These are phyloP conservation scores for Phytophthora macrochlamydospora DNA, from an alignment of 352 stramenopile species.

Conservation along the genomic window DNA sequence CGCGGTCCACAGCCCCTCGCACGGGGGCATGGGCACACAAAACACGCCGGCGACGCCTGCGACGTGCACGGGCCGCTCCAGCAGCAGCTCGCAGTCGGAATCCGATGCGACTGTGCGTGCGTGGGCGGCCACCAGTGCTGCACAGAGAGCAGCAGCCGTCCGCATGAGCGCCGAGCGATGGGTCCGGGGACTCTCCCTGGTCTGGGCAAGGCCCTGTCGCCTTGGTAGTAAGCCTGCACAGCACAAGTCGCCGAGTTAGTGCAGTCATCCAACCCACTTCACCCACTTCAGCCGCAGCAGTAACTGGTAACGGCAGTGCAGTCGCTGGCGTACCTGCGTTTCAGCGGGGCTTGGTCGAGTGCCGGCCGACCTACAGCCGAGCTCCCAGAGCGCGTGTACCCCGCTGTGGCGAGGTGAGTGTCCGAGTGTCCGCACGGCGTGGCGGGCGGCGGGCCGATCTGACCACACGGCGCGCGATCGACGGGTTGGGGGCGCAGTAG, in stretches of 20 bases:
- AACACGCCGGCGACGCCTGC: conserved; percentile 39
- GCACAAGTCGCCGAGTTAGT: not conserved
- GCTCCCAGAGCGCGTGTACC: not conserved
- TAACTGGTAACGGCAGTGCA: not conserved
- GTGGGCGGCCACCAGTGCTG: conserved; percentile 7
- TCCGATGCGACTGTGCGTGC: conserved; percentile 12
- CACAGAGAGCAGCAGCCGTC: conserved; percentile 19
- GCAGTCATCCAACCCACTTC: not conserved
- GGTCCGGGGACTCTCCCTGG: not conserved
- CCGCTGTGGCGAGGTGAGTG: not conserved
- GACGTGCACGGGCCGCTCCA: conserved; percentile 34
- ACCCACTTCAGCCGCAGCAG: not conserved
- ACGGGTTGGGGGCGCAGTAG: not conserved
- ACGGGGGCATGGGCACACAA: conserved; percentile 42
- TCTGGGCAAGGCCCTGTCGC: not conserved
- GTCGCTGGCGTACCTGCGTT: not conserved
- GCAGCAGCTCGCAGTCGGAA: conserved; percentile 14
- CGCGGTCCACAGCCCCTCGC: conserved; percentile 22
- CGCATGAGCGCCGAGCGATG: conserved; percentile 16
- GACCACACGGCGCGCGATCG: conserved; percentile 10
- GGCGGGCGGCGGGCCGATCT: not conserved
- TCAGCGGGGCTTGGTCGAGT: not conserved
- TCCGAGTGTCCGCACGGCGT: not conserved
- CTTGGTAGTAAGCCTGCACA: not conserved
- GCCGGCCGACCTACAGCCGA: too few species aligned